These are phyloP conservation scores for Hyparrhenia diplandra DNA, from an alignment of 176 grass and related monocot genomes.

Conservation along the genomic window DNA sequence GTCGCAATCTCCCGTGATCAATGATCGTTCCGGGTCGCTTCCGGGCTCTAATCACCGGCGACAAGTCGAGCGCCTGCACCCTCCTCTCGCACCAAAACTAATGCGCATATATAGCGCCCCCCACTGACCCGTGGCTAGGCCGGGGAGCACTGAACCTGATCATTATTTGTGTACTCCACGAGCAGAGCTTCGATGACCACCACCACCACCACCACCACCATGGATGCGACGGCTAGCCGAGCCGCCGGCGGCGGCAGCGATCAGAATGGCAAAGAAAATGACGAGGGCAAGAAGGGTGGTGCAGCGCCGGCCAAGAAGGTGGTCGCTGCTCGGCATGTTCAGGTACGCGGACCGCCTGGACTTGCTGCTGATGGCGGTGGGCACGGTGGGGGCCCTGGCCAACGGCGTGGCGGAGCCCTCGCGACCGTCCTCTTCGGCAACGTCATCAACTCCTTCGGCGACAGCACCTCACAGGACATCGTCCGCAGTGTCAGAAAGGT, in stretches of 20 bases:
- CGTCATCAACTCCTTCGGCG: conserved; percentile 47
- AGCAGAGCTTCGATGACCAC: not conserved
- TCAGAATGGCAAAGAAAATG: not conserved
- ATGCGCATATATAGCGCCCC: no score
- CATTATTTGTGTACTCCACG: no score
- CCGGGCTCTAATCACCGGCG: no score
- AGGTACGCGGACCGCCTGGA: conserved; percentile 57
- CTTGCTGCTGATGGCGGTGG: conserved; percentile 49
- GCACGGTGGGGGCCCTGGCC: conserved; percentile 36
- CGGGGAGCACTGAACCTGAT: no score
- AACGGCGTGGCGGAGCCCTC: conserved; percentile 52
- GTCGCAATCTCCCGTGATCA: no score
- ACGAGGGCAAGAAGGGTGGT: not conserved
- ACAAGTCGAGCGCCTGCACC: no score
- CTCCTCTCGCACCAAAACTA: no score
- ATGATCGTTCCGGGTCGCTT: no score
- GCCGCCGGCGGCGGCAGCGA: not conserved
- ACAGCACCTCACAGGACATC: conserved; percentile 6
- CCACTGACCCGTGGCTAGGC: no score
- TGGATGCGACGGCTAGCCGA: not conserved
- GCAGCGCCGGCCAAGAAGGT: conserved; percentile 29
- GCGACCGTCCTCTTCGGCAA: conserved; percentile 46
- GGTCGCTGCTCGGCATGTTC: conserved; percentile 46
- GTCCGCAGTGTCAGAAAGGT: conserved; percentile 48
- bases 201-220: not conserved